phyloP scores from a whole-genome alignment of 805 yeast species.

The Kregervanrija pseudodelftensis region DNA sequence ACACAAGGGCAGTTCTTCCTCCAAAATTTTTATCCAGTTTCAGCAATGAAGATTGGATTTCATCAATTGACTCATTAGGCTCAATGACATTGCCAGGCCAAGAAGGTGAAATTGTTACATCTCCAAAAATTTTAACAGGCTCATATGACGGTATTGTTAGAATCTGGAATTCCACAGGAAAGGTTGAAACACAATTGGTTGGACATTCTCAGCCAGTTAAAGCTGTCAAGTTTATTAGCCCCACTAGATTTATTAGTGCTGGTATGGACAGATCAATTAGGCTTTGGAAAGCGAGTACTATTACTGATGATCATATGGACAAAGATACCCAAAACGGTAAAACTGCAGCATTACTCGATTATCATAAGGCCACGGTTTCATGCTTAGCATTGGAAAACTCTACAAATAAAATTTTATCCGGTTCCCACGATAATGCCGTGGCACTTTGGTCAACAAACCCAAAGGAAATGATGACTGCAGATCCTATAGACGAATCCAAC shows the following conservation, averaged over 20 bases:
- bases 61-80: slow-evolving; percentile 51
- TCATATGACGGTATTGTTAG: slow-evolving; percentile 89
- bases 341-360: slow-evolving; percentile 80
- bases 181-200: slow-evolving; percentile 67
- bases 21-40: slow-evolving; percentile 88
- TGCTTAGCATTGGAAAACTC: slow-evolving; percentile 52
- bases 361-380: slow-evolving; percentile 85
- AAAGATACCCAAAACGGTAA: slow-evolving; percentile 46
- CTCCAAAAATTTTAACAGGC: slow-evolving; percentile 69
- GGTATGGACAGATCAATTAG: slow-evolving; percentile 87
- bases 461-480: slow-evolving; percentile 69
- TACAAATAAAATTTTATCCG: slow-evolving; percentile 67
- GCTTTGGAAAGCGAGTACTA: slow-evolving; percentile 68
- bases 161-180: slow-evolving; percentile 77
- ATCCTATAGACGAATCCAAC: slow-evolving; percentile 32
- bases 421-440: slow-evolving; percentile 70
- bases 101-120: slow-evolving; percentile 26
- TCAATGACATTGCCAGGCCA: slow-evolving; percentile 26
- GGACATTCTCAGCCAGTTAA: slow-evolving; percentile 89
- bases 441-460: slow-evolving; percentile 86
- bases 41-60: slow-evolving; percentile 93
- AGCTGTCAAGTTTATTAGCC: slow-evolving; percentile 71
- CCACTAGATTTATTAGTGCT: slow-evolving; percentile 70
- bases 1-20: slow-evolving; percentile 87
- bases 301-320: slow-evolving; percentile 37